Evolutionary conservation across 306 rosid species (phyloP).

Genomic region (Prunus kanzakura): DNA sequence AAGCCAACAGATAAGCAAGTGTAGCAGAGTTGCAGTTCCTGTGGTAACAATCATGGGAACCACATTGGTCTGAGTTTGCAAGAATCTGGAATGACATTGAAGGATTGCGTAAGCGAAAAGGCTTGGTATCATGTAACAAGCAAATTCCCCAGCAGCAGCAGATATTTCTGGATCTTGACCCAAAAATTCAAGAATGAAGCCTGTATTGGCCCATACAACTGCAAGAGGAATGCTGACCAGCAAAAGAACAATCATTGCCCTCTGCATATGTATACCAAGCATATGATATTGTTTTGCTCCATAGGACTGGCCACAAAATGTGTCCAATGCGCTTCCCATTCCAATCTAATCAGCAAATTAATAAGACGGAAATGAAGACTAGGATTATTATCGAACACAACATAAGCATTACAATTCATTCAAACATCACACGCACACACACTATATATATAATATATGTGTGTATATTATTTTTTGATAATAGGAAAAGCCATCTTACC

Average conservation of each 20-base stretch:
- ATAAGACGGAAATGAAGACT: not conserved
- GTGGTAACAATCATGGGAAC: slow-evolving; percentile 28
- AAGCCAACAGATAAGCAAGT: slow-evolving; percentile 28
- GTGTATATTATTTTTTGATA: not conserved
- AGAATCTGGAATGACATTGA: slow-evolving; percentile 28
- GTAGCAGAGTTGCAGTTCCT: slow-evolving; percentile 21
- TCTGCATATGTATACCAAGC: slow-evolving; percentile 35
- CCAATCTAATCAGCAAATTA: slow-evolving; percentile 24
- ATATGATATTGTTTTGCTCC: slow-evolving; percentile 36
- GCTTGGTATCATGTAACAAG: slow-evolving; percentile 35
- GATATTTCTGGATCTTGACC: slow-evolving; percentile 42
- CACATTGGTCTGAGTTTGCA: slow-evolving; percentile 35
- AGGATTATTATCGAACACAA: not conserved
- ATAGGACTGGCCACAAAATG: slow-evolving; percentile 37
- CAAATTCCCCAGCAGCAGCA: slow-evolving; percentile 27
- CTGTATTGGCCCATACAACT: slow-evolving; percentile 25
- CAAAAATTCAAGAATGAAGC: slow-evolving; percentile 25
- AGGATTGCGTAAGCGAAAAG: slow-evolving; percentile 31
- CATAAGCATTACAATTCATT: not conserved
- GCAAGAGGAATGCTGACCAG: slow-evolving; percentile 28
- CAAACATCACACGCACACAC: not conserved
- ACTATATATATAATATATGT: too few relatives aligned
- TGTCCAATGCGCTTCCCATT: slow-evolving; percentile 42
- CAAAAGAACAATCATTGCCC: slow-evolving; percentile 40
- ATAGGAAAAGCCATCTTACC: slow-evolving; percentile 12